Base-by-base conservation (phyloP, 1,284 basidiomycete species). In the Ustilago loliicola region DNA sequence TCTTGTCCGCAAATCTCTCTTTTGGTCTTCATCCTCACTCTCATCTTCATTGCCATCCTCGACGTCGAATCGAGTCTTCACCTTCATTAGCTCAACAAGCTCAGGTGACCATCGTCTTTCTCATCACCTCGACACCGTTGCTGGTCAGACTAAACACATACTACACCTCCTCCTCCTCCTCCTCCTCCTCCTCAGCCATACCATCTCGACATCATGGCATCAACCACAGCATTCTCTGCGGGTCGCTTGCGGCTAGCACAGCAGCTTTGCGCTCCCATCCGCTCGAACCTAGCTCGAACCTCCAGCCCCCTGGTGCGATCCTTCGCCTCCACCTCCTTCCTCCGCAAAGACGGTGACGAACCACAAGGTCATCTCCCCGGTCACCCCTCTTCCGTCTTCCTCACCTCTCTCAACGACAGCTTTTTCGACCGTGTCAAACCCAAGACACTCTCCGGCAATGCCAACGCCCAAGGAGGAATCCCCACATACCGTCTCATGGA, bases 401-500 rank as follows among this genome's bases (percentile, higher is more conserved):
- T 84, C 56, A 73, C 80, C 38, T 69, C 60, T 36, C 69, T 83
- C 58, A 72, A 84, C 61, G 77, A 81, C 56, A 71, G 74, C 63
- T 80, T 81, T 63, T 80, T 84, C 54, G 80, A 82, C 67, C 50
- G 65, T 11, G 70, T 80, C 48, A 66, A 63, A 25, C 77, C 77
- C 29, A 77, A 77, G 27, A 72, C 59, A 6, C 68, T 76, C 29
- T 72, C 72, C 19, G 74, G 65, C 57, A 79, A 72, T 27, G 25
- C 56, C 42, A 72, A 72, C 40, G 65, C 76, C 17, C 58, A 74
- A 38, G 77, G 79, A 17, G 79, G 79, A n/a, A 84, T 84, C 54
- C 82, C 82, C 25, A 83, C 82, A 48, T 84, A 71, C 48, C 66
- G 82, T 21, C 74, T 84, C 58, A 64, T 80, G 54, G 82, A 84